phyloP scores from a whole-genome alignment of 352 stramenopile species.

The Phytophthora meadii region DNA sequence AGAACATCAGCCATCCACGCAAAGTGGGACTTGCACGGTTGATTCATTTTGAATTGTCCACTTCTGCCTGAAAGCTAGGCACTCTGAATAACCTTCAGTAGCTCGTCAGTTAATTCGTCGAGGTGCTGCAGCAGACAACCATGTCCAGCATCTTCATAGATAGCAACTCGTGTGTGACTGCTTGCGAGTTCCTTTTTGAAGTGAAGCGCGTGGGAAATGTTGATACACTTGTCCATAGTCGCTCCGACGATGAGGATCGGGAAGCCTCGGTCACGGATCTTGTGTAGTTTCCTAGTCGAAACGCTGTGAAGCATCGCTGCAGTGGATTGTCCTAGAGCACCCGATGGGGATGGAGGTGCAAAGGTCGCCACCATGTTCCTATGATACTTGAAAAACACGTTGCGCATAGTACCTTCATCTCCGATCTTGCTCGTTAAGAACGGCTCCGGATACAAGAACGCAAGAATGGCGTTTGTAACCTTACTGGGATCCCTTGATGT shows the following conservation, averaged over 20 bases:
- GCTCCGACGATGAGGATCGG: conserved; percentile 54
- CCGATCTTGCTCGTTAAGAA: conserved; percentile 38
- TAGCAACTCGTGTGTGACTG: conserved; percentile 40
- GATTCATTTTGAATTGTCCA: conserved; percentile 3
- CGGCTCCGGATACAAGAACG: conserved; percentile 58
- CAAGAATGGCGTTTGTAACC: conserved; percentile 51
- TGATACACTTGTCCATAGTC: conserved; percentile 40
- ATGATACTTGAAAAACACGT: conserved; percentile 55
- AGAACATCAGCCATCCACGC: conserved; percentile 19
- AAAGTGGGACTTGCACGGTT: conserved; percentile 18
- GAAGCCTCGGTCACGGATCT: conserved; percentile 47
- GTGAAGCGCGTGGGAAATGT: conserved; percentile 35
- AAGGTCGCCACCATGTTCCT: conserved; percentile 25
- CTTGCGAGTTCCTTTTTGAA: conserved; percentile 36
- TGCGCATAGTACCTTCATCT: conserved; percentile 18
- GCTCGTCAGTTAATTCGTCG: conserved; percentile 40
- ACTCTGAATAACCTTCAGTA: conserved; percentile 26
- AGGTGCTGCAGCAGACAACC: conserved; percentile 49
- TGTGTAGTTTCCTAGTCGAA: conserved; percentile 36
- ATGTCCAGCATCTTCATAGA: conserved; percentile 53
- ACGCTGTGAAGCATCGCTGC: conserved; percentile 37
- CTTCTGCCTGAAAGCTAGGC: neutral
- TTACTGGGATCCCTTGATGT: conserved; percentile 40
- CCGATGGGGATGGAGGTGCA: conserved; percentile 10
- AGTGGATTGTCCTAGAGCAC: conserved; percentile 32